A percentile compares a stretch with the other conserved stretches of the same genome.
These are phyloP conservation scores for Thecaphora thlaspeos DNA, from an alignment of 1,284 basidiomycete species.

Conservation along the genomic window DNA sequence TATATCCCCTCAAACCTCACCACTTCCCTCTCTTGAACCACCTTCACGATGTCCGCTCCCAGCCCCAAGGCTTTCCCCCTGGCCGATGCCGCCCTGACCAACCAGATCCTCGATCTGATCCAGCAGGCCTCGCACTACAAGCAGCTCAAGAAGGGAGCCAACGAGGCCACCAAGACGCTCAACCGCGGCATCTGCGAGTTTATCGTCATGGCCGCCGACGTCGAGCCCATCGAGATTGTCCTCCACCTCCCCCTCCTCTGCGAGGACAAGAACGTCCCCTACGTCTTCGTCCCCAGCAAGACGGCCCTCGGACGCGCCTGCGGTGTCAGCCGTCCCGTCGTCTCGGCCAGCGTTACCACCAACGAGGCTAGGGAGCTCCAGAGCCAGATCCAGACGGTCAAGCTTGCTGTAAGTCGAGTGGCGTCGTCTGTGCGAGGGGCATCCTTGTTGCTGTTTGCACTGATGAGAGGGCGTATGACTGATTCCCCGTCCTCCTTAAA, in stretches of 20 bases:
- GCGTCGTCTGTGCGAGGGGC: no score
- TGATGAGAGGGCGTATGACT: no score
- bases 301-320: constrained; percentile 93
- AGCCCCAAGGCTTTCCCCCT: constrained; percentile 88
- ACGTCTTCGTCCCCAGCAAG: constrained; percentile 91
- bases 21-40: constrained; percentile 4
- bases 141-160: constrained; percentile 97
- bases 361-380: constrained; percentile 90
- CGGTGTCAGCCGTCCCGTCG: constrained; percentile 92
- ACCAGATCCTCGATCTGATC: constrained; percentile 71
- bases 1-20: not conserved
- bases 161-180: constrained; percentile 92
- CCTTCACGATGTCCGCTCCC: constrained; percentile 37
- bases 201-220: constrained; percentile 86
- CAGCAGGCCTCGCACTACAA: constrained; percentile 72
- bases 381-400: constrained; percentile 85
- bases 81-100: constrained; percentile 83
- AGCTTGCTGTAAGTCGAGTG: constrained; percentile 62
- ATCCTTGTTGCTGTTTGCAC: no score
- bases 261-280: constrained; percentile 99
- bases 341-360: constrained; percentile 90
- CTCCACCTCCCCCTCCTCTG: constrained; percentile 95
- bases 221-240: constrained; percentile 95
- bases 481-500: no score
- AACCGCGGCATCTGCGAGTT: constrained; percentile 99